phyloP scores from a whole-genome alignment of 805 yeast genomes.

The Candida vaughaniae region DNA sequence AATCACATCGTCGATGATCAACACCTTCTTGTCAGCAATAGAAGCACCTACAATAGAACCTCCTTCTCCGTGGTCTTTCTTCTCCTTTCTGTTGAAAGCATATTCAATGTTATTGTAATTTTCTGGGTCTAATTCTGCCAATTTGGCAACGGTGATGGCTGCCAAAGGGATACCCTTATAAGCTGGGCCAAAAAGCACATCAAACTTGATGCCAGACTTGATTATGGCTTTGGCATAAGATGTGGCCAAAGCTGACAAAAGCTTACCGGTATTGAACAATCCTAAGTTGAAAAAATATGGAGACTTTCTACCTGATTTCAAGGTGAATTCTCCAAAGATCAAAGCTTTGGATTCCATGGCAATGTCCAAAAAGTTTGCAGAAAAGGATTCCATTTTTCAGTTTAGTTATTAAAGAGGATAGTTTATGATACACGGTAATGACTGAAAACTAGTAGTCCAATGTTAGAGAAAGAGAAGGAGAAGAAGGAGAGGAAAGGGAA shows the following conservation, averaged over 20 bases:
- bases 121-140: constrained; percentile 86
- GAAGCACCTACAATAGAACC: constrained; percentile 88
- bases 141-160: constrained; percentile 87
- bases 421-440: too few relatives aligned
- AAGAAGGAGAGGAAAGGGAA: constrained; percentile 1
- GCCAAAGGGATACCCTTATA: constrained; percentile 96
- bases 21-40: constrained; percentile 66
- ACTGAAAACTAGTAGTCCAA: too few relatives aligned
- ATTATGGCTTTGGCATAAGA: constrained; percentile 90
- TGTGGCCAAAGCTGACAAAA: constrained; percentile 76
- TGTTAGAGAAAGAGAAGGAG: neutral
- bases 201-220: constrained; percentile 78
- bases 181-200: constrained; percentile 94
- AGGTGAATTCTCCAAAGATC: constrained; percentile 83
- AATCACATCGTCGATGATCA: constrained; percentile 95
- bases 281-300: constrained; percentile 97
- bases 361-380: constrained; percentile 69
- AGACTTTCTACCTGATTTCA: constrained; percentile 90
- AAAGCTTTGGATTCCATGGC: constrained; percentile 83
- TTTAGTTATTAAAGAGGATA: too few relatives aligned
- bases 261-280: constrained; percentile 77
- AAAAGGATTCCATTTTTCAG: constrained; percentile 43
- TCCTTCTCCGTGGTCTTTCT: constrained; percentile 98
- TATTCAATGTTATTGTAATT: constrained; percentile 74
- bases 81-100: constrained; percentile 95